phyloP scores from a whole-genome alignment of 768 basidiomycete species.

The Lanmaoa rubissima region DNA sequence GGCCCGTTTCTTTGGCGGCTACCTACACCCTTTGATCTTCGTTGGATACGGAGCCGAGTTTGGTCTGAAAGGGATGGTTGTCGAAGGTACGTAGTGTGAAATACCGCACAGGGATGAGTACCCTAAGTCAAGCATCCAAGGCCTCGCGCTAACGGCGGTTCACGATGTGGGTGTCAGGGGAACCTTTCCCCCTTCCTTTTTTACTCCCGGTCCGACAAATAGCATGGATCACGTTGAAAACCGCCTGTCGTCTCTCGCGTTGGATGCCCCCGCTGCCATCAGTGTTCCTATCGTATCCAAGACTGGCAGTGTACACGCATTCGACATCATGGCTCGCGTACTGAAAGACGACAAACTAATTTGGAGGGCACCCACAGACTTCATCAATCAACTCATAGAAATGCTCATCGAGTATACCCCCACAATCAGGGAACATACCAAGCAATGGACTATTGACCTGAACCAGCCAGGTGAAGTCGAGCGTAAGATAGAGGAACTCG shows the following conservation, averaged over 20 bases:
- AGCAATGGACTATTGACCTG: conserved; percentile 43
- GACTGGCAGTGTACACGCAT: conserved; percentile 29
- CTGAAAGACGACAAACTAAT: conserved; percentile 43
- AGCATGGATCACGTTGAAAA: conserved; percentile 1
- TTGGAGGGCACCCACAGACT: conserved; percentile 8
- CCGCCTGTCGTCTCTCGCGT: conserved; percentile 4
- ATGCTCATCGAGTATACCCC: neutral
- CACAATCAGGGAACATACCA: conserved; percentile 23
- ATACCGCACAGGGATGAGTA: neutral
- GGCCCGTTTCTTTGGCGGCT: conserved; percentile 43
- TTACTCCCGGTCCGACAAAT: neutral
- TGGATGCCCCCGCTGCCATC: neutral
- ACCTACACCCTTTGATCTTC: conserved; percentile 66
- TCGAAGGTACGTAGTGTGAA: conserved; percentile 47
- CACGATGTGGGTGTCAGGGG: conserved; percentile 37
- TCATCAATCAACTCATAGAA: conserved; percentile 18
- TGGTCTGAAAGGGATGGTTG: conserved; percentile 55
- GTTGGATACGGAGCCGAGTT: conserved; percentile 63
- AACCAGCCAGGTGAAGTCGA: conserved; percentile 38
- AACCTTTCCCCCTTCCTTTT: conserved; percentile 16
- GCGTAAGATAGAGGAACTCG: conserved; percentile 60
- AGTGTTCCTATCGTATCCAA: neutral
- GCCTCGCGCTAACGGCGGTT: conserved; percentile 26
- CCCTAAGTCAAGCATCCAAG: conserved; percentile 4
- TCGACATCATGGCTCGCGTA: conserved; percentile 54